phyloP scores from a whole-genome alignment of 1,284 basidiomycete species.

The Prillingera fragicola region DNA sequence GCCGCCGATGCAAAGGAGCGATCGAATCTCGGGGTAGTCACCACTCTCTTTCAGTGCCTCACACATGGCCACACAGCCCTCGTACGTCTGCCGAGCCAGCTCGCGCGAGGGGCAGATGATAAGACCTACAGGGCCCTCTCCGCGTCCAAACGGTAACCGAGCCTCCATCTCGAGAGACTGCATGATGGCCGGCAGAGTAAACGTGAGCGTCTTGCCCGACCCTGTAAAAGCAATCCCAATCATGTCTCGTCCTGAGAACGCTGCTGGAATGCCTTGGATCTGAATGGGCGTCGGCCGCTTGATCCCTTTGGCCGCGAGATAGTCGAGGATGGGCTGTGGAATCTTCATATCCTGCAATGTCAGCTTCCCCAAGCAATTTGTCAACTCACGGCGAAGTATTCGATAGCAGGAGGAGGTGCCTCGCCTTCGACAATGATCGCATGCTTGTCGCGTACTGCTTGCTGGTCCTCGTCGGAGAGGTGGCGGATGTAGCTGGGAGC shows the following conservation, averaged over 20 bases:
- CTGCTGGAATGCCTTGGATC: slow-evolving; percentile 91
- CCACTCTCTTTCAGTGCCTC: slow-evolving; percentile 70
- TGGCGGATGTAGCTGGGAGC: slow-evolving; percentile 78
- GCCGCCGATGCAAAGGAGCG: slow-evolving; percentile 90
- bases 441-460: slow-evolving; percentile 74
- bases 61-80: slow-evolving; percentile 84
- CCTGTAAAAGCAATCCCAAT: slow-evolving; percentile 96
- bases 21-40: slow-evolving; percentile 74
- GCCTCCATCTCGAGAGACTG: slow-evolving; percentile 86
- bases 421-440: slow-evolving; percentile 91
- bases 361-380: neutral
- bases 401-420: slow-evolving; percentile 84
- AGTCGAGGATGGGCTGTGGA: slow-evolving; percentile 72
- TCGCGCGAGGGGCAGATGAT: slow-evolving; percentile 94
- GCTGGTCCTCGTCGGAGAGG: slow-evolving; percentile 63
- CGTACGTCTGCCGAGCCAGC: slow-evolving; percentile 90
- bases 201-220: slow-evolving; percentile 84
- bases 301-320: slow-evolving; percentile 80
- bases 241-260: slow-evolving; percentile 87
- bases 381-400: slow-evolving; percentile 68
- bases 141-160: slow-evolving; percentile 79
- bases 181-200: slow-evolving; percentile 93
- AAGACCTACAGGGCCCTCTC: slow-evolving; percentile 93
- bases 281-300: slow-evolving; percentile 89
- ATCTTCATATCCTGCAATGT: slow-evolving; percentile 87